These are phyloP conservation scores for Ustulina deusta DNA, from an alignment of 2,329 filamentous ascomycete genomes.

Conservation along the genomic window DNA sequence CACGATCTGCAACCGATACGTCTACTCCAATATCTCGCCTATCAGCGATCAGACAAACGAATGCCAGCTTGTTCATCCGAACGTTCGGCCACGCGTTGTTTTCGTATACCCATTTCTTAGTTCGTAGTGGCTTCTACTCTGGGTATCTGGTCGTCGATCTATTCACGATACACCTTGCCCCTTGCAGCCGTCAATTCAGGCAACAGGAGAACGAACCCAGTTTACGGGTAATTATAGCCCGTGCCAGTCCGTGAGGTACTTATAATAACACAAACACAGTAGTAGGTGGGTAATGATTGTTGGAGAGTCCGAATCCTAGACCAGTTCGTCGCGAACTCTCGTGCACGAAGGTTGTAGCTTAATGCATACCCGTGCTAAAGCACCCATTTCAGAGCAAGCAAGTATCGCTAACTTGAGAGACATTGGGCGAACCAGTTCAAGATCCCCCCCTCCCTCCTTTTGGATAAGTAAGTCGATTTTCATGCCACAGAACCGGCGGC, in stretches of 20 bases:
- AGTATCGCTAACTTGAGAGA: neutral
- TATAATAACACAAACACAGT: neutral
- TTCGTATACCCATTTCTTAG: neutral
- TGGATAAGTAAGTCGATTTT: constrained; percentile 10
- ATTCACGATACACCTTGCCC: constrained; percentile 10
- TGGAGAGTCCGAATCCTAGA: constrained; percentile 16
- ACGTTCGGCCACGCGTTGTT: constrained; percentile 5
- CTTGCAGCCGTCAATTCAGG: constrained; percentile 10
- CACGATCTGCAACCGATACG: constrained; percentile 13
- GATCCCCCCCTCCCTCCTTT: constrained; percentile 1
- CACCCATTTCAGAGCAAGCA: constrained; percentile 1
- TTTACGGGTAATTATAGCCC: constrained; percentile 15
- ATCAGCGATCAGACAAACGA: constrained; percentile 19
- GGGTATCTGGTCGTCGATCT: constrained; percentile 19
- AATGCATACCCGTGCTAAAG: constrained; percentile 4
- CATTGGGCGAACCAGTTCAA: constrained; percentile 15
- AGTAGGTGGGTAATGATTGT: neutral
- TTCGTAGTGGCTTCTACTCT: neutral
- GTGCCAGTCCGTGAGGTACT: neutral
- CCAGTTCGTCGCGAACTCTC: neutral
- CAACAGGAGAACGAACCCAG: constrained; percentile 27
- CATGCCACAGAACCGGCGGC: neutral
- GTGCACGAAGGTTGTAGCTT: constrained; percentile 12
- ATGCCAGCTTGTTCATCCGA: constrained; percentile 18
- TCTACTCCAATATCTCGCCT: neutral